Evolutionary conservation across 768 basidiomycete species (phyloP).

Genomic region (Crassisporium funariophilum): DNA sequence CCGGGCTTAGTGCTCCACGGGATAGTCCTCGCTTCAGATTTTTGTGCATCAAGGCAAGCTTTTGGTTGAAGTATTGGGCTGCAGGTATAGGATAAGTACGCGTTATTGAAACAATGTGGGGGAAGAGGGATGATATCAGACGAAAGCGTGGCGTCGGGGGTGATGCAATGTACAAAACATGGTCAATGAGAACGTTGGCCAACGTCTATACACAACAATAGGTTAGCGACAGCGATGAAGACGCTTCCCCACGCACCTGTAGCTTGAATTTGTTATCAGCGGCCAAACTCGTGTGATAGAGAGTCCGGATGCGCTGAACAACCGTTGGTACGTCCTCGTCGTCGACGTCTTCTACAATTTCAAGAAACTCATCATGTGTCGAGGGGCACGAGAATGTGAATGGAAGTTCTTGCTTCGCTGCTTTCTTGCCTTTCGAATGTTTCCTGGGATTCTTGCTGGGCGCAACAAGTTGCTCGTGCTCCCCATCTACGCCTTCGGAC

Average conservation of each 20-base stretch:
- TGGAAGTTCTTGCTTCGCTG: conserved; percentile 65
- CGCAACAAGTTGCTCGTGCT: conserved; percentile 45
- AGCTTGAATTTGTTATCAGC: conserved; percentile 91
- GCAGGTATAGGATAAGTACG: conserved; percentile 79
- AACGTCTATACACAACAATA: conserved; percentile 52
- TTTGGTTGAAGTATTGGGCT: conserved; percentile 78
- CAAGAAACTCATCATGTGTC: conserved; percentile 87
- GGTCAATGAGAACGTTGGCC: conserved; percentile 81
- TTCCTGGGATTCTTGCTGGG: conserved; percentile 29
- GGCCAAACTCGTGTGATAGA: conserved; percentile 92
- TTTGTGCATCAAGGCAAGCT: conserved; percentile 90
- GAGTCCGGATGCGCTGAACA: conserved; percentile 84
- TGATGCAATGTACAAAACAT: conserved; percentile 75
- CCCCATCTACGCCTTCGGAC: conserved; percentile 42
- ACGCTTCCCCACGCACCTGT: conserved; percentile 56
- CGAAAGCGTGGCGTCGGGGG: conserved; percentile 61
- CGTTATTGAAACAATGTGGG: conserved; percentile 78
- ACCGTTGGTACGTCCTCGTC: conserved; percentile 78
- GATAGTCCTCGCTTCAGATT: conserved; percentile 85
- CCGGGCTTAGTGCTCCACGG: conserved; percentile 56
- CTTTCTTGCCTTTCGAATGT: conserved; percentile 34
- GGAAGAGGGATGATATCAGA: conserved; percentile 66
- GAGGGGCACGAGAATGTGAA: conserved; percentile 91
- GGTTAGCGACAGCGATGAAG: conserved; percentile 3
- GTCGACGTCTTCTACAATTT: conserved; percentile 69